phyloP scores from a whole-genome alignment of 352 stramenopile species.

The Phytophthora megakarya region DNA sequence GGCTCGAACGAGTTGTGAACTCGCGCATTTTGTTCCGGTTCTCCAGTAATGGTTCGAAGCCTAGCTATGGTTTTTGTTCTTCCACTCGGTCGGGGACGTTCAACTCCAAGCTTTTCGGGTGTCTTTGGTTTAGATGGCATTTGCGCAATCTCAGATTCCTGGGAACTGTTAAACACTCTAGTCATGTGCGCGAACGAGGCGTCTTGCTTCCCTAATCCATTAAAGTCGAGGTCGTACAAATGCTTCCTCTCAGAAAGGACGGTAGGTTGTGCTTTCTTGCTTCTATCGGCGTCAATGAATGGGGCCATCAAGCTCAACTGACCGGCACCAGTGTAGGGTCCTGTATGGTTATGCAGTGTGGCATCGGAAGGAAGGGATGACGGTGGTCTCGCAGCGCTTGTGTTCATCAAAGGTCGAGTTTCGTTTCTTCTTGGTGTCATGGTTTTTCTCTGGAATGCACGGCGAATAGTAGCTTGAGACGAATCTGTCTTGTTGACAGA shows the following conservation, averaged over 20 bases:
- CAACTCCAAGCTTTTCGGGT: not conserved
- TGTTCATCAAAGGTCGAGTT: conserved; percentile 1
- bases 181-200: conserved; percentile 18
- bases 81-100: conserved; percentile 9
- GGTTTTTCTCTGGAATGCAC: not conserved
- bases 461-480: conserved; percentile 11
- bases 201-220: conserved; percentile 15
- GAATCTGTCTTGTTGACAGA: conserved; percentile 16
- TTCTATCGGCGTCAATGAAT: conserved; percentile 42
- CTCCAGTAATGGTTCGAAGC: conserved; percentile 25
- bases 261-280: conserved; percentile 12
- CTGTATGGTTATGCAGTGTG: conserved; percentile 25
- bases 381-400: conserved; percentile 15
- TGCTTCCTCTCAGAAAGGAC: conserved; percentile 24
- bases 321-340: conserved; percentile 33
- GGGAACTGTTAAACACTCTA: not conserved
- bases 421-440: conserved; percentile 10
- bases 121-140: conserved; percentile 1
- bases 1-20: not conserved
- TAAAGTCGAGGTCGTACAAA: conserved; percentile 38
- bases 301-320: conserved; percentile 50
- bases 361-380: conserved; percentile 38
- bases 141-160: conserved; percentile 1
- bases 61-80: conserved; percentile 26
- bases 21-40: conserved; percentile 18